Evolutionary conservation across 2,329 filamentous ascomycete species (phyloP).

Genomic region (Penicillium glabrum): DNA sequence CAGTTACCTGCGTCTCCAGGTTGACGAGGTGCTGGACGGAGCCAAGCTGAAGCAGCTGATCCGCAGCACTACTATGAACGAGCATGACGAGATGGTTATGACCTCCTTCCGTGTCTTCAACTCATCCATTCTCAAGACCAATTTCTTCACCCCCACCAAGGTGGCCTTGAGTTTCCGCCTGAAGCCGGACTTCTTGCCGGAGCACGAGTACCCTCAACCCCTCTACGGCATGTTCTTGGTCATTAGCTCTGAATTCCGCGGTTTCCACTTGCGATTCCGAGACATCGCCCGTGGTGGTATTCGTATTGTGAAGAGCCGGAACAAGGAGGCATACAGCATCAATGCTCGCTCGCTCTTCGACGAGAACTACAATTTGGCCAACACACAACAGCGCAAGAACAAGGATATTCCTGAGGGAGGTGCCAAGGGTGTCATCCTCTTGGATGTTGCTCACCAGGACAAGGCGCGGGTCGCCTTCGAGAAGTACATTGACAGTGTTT

Average conservation of each 20-base stretch:
- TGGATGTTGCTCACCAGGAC: conserved; percentile 92
- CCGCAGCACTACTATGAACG: conserved; percentile 76
- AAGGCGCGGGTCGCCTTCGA: conserved; percentile 91
- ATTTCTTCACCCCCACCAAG: conserved; percentile 97
- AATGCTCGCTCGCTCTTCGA: conserved; percentile 96
- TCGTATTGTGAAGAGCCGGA: conserved; percentile 96
- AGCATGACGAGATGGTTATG: conserved; percentile 98
- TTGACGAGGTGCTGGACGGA: conserved; percentile 75
- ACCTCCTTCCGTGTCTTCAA: conserved; percentile 96
- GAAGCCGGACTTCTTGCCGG: conserved; percentile 75
- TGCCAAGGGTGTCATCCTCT: conserved; percentile 94
- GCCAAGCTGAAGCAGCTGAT: conserved; percentile 73
- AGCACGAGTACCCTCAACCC: conserved; percentile 87
- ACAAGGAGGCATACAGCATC: conserved; percentile 92
- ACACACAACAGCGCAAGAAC: conserved; percentile 99
- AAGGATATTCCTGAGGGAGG: conserved; percentile 99
- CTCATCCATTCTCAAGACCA: conserved; percentile 89
- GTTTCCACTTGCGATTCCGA: conserved; percentile 95
- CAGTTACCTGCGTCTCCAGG: conserved; percentile 65
- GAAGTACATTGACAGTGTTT: conserved; percentile 98
- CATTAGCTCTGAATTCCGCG: conserved; percentile 93
- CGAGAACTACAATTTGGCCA: conserved; percentile 97
- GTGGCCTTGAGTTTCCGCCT: conserved; percentile 95
- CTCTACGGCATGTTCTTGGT: conserved; percentile 99
- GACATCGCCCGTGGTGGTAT: conserved; percentile 97